Evolutionary conservation across 2,329 filamentous ascomycete genomes (phyloP), one percentile per base, ranked within the genome.

Genomic region (Aspergillus novoparasiticus): DNA sequence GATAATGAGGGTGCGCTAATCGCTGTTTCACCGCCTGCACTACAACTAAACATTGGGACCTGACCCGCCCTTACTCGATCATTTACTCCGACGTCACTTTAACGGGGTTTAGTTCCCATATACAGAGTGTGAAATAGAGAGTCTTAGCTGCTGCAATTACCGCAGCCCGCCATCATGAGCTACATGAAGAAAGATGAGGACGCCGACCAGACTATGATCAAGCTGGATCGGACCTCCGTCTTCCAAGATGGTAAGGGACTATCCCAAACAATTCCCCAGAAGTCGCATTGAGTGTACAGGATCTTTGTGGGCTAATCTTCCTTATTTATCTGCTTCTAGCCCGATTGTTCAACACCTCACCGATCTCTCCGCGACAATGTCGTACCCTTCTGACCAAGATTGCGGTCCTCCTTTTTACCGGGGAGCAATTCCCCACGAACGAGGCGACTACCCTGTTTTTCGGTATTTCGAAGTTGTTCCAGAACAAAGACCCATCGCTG

Each of bases 101-200:
- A 56, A 63, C 66, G 61, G 63, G 61, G 55, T 58, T 55, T 39
- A 59, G 23, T 62, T 61, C 46, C 32, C 43, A 43, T 23, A 32
- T 60, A 62, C 58, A 63, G 59, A 66, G 64, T 66, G 53, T 57
- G 58, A 59, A 34, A 57, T 61, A 64, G 59, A 61, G 55, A 19
- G 10, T 57, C 55, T 55, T 58, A 65, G 69, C 72, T 73, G 73
- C 72, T 70, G 70, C 70, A 68, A 71, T 71, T 66, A 64, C 71
- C 70, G 73, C 71, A 70, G 70, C 69, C 68, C 66, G 67, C 66
- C 78, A 79, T 65, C 28, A 97, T 97, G 94, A 95, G 91, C 83
- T 96, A 95, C 87, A 90, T 94, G 85, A 99, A 99, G 85, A 98
- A 97, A 86, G 94, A 99, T 81, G 95, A 98, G 86, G 95, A 99